Evolutionary conservation across 371 early-diverging fungal species (phyloP).

Genomic region (Lichtheimia ramosa): DNA sequence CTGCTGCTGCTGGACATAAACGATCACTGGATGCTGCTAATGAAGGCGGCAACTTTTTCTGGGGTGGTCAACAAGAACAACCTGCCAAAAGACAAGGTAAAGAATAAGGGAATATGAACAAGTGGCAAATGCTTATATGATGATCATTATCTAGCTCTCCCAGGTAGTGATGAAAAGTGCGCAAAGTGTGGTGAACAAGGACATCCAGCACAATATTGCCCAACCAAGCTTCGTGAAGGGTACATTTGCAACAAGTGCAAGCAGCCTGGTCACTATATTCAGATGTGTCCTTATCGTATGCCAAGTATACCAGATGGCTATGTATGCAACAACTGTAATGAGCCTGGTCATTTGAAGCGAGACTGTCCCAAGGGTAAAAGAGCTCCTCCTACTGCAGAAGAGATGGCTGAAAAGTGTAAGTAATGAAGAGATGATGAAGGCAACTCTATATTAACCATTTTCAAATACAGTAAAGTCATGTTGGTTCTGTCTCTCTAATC

Average conservation of each 20-base stretch:
- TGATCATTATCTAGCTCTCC: no score
- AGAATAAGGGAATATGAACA: not conserved
- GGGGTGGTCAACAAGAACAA: constrained; percentile 33
- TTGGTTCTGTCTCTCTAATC: constrained; percentile 89
- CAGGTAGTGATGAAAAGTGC: no score
- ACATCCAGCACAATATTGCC: constrained; percentile 1
- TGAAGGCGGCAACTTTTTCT: constrained; percentile 33
- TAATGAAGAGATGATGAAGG: no score
- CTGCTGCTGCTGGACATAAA: constrained; percentile 23
- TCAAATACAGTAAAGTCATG: constrained; percentile 50
- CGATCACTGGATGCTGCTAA: constrained; percentile 30
- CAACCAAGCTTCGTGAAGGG: constrained; percentile 25
- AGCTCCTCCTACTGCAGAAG: not conserved
- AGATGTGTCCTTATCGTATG: constrained; percentile 53
- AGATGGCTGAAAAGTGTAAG: not conserved
- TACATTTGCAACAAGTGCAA: constrained; percentile 60
- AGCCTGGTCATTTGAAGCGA: constrained; percentile 61
- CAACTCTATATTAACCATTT: no score
- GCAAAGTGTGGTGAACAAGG: not conserved
- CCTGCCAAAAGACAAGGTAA: constrained; percentile 22
- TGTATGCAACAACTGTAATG: constrained; percentile 56
- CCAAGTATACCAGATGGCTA: constrained; percentile 59
- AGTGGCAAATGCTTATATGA: not conserved
- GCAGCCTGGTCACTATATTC: constrained; percentile 41
- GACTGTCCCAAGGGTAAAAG: constrained; percentile 58